Evolutionary conservation across 2,329 filamentous ascomycete species (phyloP).

Genomic region (Allantophomopsis cytisporea): DNA sequence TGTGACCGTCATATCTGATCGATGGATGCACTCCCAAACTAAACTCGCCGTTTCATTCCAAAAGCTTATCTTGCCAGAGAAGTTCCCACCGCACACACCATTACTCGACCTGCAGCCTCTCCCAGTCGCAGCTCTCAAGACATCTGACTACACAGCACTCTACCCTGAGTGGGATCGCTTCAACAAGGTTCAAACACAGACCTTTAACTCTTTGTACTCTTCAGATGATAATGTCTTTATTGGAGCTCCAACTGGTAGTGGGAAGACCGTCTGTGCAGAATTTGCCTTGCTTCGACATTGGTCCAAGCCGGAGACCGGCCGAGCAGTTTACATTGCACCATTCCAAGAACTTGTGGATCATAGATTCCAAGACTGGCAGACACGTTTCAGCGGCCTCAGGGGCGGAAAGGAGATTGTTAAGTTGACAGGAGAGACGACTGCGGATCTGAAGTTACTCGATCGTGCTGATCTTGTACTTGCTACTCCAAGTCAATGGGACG

Average conservation of each 20-base stretch:
- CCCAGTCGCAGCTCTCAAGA: slow-evolving; percentile 78
- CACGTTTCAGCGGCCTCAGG: slow-evolving; percentile 54
- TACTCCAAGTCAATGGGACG: slow-evolving; percentile 91
- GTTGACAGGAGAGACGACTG: slow-evolving; percentile 82
- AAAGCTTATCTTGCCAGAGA: slow-evolving; percentile 86
- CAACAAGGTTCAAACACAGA: slow-evolving; percentile 96
- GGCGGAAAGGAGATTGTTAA: slow-evolving; percentile 88
- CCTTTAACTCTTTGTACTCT: slow-evolving; percentile 85
- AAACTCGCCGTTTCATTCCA: slow-evolving; percentile 89
- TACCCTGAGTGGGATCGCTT: slow-evolving; percentile 81
- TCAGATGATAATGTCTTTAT: slow-evolving; percentile 90
- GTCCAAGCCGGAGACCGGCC: slow-evolving; percentile 55
- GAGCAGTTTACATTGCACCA: slow-evolving; percentile 86
- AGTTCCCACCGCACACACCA: slow-evolving; percentile 88
- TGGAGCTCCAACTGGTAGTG: slow-evolving; percentile 84
- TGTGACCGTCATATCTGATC: slow-evolving; percentile 83
- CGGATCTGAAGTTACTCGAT: slow-evolving; percentile 80
- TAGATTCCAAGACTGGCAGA: slow-evolving; percentile 73
- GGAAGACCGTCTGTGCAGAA: slow-evolving; percentile 94
- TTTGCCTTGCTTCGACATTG: slow-evolving; percentile 86
- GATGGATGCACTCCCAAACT: slow-evolving; percentile 98
- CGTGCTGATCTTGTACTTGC: slow-evolving; percentile 81
- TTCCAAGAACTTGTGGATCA: slow-evolving; percentile 87
- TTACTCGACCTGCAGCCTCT: slow-evolving; percentile 85
- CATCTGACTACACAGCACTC: slow-evolving; percentile 64